These are phyloP conservation scores for Solanum ossicruentum DNA, from an alignment of 257 asterid genomes.

Conservation along the genomic window DNA sequence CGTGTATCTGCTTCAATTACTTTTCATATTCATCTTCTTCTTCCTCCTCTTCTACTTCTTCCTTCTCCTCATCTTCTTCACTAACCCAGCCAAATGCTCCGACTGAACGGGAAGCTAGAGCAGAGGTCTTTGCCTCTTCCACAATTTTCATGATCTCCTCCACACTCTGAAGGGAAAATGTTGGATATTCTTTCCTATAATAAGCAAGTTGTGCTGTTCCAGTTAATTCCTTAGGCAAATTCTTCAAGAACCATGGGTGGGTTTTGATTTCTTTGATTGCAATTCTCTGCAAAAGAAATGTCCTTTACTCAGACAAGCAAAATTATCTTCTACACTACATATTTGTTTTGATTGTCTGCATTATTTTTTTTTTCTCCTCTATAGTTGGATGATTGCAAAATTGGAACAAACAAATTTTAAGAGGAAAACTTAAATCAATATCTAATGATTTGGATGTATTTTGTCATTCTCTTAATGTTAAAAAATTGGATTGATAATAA, in stretches of 20 bases:
- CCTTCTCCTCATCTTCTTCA: slow-evolving; percentile 37
- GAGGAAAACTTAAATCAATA: no score
- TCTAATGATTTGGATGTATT: no score
- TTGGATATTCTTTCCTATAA: slow-evolving; percentile 52
- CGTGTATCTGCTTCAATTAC: slow-evolving; percentile 65
- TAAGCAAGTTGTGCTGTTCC: slow-evolving; percentile 61
- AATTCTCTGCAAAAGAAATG: slow-evolving; percentile 37
- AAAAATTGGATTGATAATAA: no score
- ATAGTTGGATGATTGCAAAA: no score
- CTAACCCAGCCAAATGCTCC: slow-evolving; percentile 71
- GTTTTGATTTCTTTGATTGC: slow-evolving; percentile 53
- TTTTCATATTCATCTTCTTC: slow-evolving; percentile 68
- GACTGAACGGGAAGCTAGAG: slow-evolving; percentile 46
- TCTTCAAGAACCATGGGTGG: slow-evolving; percentile 80
- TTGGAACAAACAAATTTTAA: no score
- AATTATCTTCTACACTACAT: no score
- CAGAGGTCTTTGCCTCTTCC: slow-evolving; percentile 52
- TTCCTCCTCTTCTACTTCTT: slow-evolving; percentile 33
- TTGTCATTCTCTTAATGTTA: no score
- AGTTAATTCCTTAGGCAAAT: slow-evolving; percentile 61
- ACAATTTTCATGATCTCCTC: slow-evolving; percentile 70
- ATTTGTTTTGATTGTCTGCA: no score
- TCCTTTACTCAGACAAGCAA: neutral
- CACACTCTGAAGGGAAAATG: slow-evolving; percentile 43
- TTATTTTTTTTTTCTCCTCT: no score